phyloP scores from a whole-genome alignment of 2,329 filamentous ascomycete genomes.

The Rhynchosporium agropyri region DNA sequence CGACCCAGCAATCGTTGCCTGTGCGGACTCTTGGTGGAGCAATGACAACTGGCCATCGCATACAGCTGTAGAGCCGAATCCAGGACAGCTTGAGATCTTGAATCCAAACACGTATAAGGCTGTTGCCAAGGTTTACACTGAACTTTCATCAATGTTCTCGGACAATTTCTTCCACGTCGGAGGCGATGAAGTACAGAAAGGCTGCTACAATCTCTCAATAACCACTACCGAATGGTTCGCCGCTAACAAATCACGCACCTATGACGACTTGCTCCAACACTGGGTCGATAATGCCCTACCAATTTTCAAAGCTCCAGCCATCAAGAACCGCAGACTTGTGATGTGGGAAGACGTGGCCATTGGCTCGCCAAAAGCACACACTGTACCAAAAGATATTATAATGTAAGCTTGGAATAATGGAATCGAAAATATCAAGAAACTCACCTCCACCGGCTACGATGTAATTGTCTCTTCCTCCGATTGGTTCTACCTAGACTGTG shows the following conservation, averaged over 20 bases:
- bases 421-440: conserved; percentile 58
- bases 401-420: conserved; percentile 77
- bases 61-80: conserved; percentile 61
- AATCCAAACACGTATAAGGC: conserved; percentile 69
- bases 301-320: conserved; percentile 66
- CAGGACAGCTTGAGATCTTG: conserved; percentile 66
- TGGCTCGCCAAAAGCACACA: conserved; percentile 55
- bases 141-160: conserved; percentile 69
- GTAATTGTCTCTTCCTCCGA: conserved; percentile 75
- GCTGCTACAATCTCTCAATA: conserved; percentile 60
- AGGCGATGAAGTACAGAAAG: conserved; percentile 70
- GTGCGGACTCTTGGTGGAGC: conserved; percentile 61
- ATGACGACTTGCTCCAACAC: conserved; percentile 68
- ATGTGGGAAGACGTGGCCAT: conserved; percentile 86
- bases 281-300: conserved; percentile 66
- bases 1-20: conserved; percentile 66
- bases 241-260: conserved; percentile 69
- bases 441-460: conserved; percentile 66
- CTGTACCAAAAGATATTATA: conserved; percentile 68
- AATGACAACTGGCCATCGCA: conserved; percentile 63
- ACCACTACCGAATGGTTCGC: conserved; percentile 63
- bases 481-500: conserved; percentile 82
- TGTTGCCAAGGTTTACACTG: conserved; percentile 59
- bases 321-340: conserved; percentile 58
- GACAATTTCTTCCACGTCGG: conserved; percentile 83